phyloP scores from a whole-genome alignment of 2,329 filamentous ascomycete species.

The Botrytis fragariae region DNA sequence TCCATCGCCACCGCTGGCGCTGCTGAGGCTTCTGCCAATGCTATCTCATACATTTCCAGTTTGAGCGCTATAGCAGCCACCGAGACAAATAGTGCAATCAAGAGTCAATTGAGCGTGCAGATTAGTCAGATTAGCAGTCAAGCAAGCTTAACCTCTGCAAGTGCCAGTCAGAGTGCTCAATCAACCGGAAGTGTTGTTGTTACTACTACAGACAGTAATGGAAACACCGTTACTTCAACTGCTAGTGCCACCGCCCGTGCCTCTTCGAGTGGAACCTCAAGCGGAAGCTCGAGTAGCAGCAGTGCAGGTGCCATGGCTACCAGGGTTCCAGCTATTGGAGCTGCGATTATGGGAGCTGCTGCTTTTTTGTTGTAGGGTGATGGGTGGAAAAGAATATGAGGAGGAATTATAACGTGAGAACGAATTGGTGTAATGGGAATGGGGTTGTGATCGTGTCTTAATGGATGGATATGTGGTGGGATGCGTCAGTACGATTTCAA shows the following conservation, averaged over 20 bases:
- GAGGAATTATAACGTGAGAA: not conserved
- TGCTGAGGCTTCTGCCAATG: not conserved
- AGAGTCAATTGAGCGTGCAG: conserved; percentile 17
- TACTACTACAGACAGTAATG: not conserved
- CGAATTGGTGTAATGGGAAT: not conserved
- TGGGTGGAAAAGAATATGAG: not conserved
- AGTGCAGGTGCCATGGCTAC: not conserved
- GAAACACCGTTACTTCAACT: not conserved
- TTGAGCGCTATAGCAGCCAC: conserved; percentile 9
- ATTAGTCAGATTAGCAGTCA: conserved; percentile 18
- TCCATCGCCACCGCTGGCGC: not conserved
- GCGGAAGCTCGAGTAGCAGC: not conserved
- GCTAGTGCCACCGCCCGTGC: not conserved
- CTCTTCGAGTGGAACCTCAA: not conserved
- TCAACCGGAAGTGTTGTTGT: not conserved
- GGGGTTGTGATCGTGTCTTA: not conserved
- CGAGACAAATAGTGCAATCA: conserved; percentile 3
- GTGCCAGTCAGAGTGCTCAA: conserved; percentile 26
- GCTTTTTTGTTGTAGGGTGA: conserved; percentile 4
- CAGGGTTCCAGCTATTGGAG: not conserved
- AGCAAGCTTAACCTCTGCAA: not conserved
- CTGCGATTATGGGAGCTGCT: not conserved
- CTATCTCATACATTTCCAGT: not conserved
- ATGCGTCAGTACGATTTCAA: not conserved
- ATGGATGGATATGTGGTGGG: not conserved